Conservation (phyloP, 2,329 filamentous ascomycete species). For the Fusarium tjaetaba region DNA sequence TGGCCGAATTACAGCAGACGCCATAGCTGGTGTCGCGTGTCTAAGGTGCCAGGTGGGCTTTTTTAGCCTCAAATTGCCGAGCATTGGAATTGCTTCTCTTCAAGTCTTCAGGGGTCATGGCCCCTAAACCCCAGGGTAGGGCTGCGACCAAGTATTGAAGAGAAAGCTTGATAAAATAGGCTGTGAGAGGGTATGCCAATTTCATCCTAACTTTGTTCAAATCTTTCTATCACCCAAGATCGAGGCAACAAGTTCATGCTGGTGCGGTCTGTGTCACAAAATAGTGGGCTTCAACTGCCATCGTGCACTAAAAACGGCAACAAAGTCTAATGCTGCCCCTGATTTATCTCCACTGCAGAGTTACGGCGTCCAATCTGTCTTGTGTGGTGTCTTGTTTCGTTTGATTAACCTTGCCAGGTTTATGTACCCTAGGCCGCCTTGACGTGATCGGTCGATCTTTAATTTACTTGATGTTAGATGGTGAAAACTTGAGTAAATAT, state of each 20-base stretch:
- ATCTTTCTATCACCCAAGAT: not conserved
- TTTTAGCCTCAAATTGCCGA: constrained; percentile 37
- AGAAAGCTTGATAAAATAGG: not conserved
- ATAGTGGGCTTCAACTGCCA: constrained; percentile 33
- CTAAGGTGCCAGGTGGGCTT: constrained; percentile 14
- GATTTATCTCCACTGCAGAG: constrained; percentile 19
- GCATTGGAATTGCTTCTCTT: constrained; percentile 39
- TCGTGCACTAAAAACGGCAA: constrained; percentile 40
- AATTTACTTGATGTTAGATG: not conserved
- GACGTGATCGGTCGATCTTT: constrained; percentile 31
- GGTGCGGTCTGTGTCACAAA: constrained; percentile 32
- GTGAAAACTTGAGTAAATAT: not conserved
- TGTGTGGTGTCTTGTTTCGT: constrained; percentile 32
- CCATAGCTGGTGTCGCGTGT: constrained; percentile 36
- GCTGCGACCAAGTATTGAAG: not conserved
- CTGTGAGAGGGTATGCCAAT: not conserved
- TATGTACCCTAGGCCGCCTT: constrained; percentile 21
- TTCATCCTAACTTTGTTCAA: not conserved
- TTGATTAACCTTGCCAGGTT: constrained; percentile 30
- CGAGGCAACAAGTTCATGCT: constrained; percentile 4
- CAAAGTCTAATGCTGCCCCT: constrained; percentile 27
- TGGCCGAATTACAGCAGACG: constrained; percentile 3
- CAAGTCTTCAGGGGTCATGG: constrained; percentile 30
- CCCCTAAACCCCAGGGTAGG: constrained; percentile 19
- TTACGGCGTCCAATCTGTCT: constrained; percentile 27